Conservation (phyloP, 768 basidiomycete genomes). For the Tylopilus rubrobrunneus region DNA sequence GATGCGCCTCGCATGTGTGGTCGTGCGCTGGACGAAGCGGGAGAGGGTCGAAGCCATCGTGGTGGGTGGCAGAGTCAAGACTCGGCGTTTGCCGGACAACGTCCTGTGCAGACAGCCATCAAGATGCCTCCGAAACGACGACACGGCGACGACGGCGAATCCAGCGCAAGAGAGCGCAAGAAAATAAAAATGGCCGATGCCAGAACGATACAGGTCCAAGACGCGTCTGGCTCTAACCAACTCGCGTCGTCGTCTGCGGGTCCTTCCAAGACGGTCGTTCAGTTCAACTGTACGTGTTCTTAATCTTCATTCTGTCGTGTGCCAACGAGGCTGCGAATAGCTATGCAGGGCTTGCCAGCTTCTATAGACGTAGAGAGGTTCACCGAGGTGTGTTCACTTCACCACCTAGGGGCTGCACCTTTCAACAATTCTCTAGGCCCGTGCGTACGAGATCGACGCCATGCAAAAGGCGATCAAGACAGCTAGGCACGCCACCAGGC, state of each 20-base stretch:
- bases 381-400: constrained; percentile 55
- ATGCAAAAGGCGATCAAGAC: constrained; percentile 86
- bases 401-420: background rate
- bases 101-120: background rate
- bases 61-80: background rate
- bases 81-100: constrained; percentile 23
- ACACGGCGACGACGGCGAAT: constrained; percentile 30
- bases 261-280: constrained; percentile 37
- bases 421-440: constrained; percentile 47
- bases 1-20: constrained; percentile 33
- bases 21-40: constrained; percentile 13
- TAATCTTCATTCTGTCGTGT: background rate
- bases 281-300: constrained; percentile 39
- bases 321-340: constrained; percentile 30
- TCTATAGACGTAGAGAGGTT: constrained; percentile 87
- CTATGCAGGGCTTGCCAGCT: constrained; percentile 58
- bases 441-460: constrained; percentile 84
- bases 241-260: constrained; percentile 29
- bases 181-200: constrained; percentile 62
- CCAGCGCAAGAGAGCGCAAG: constrained; percentile 52
- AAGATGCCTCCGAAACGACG: constrained; percentile 40
- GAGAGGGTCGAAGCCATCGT: constrained; percentile 36
- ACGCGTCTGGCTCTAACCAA: constrained; percentile 12
- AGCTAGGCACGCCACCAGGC: constrained; percentile 48
- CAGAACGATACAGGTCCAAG: constrained; percentile 65